Base-by-base conservation (phyloP, 176 grass and related monocot species). In the Dendrocalamus sinicus region DNA sequence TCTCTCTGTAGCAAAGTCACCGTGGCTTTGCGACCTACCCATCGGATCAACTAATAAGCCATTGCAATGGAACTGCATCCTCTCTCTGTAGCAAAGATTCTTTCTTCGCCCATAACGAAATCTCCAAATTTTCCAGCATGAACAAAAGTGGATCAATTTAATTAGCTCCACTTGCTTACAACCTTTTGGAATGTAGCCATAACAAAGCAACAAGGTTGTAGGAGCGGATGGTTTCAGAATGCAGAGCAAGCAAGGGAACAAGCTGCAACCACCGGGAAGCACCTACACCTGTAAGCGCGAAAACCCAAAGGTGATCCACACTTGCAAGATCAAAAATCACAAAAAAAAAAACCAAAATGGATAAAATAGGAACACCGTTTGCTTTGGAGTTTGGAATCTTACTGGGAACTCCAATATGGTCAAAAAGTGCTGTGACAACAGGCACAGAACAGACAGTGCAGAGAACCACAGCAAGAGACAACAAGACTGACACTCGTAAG, bases 401-500 rank as follows among this genome's bases (percentile, higher is more conserved):
- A 50, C 39, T 53, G 4, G 7, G 30, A 52, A 54, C 59, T 26
- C 44, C 8, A 22, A 16, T 48, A 40, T 12, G 43, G 70, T 48
- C 72, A 75, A 20, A 67, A 76, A 44, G 30, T 13, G 19, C 1
- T 2, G 15, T 76, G 61, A 26, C 26, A 55, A 57, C 59, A 9
- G 14, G 80, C 14, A 60, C 73, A 44, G 67, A 78, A n/a, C 67
- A 63, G 57, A 57, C 19, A 46, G 23, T 39, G 28, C 63, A 70
- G 17, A 57, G 87, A 45, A 14, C 51, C 71, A 17, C 46, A 53
- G 23, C 63, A 72, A 76, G 77, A 17, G 77, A 61, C 76, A 75
- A 59, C 24, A 44, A 2, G 43, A 12, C 22, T 50, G 70, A 76
- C 88, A 60, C 76, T 69, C 51, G 82, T n/a, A 75, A 75, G 70